Evolutionary conservation across 306 rosid species (phyloP).

Genomic region (Echinosophora koreensis): DNA sequence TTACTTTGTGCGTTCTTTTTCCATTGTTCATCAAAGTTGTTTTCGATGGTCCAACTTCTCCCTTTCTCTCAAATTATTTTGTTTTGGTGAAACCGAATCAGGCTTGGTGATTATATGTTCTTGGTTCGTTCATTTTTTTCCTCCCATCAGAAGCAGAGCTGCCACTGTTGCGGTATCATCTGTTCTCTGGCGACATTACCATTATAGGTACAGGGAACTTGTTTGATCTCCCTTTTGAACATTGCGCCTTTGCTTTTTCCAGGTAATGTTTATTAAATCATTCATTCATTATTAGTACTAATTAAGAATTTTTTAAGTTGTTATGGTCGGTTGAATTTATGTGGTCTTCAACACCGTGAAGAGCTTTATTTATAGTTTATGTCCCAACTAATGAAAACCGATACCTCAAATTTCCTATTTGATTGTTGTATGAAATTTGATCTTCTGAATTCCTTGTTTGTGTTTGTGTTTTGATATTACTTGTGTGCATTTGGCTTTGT

Average conservation of each 20-base stretch:
- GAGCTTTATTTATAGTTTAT: neutral
- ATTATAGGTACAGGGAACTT: too few relatives aligned
- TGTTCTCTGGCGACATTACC: too few relatives aligned
- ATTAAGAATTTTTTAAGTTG: neutral
- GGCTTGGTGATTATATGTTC: too few relatives aligned
- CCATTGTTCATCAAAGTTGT: too few relatives aligned
- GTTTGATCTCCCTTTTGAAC: constrained; percentile 35
- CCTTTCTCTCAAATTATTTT: too few relatives aligned
- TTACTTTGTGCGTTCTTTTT: too few relatives aligned
- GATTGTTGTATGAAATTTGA: constrained; percentile 3
- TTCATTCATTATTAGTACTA: neutral
- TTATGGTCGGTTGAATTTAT: neutral
- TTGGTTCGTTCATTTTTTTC: too few relatives aligned
- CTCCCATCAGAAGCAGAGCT: too few relatives aligned
- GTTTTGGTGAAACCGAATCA: too few relatives aligned
- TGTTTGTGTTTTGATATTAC: neutral
- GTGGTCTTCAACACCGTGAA: neutral
- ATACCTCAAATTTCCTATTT: neutral
- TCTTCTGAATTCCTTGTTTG: neutral
- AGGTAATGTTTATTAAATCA: constrained; percentile 50
- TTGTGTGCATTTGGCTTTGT: neutral
- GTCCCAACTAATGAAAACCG: neutral
- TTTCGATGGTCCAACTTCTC: too few relatives aligned
- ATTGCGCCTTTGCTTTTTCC: constrained; percentile 22
- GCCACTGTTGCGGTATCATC: too few relatives aligned